Percentiles rank a stretch among this genome's conserved stretches.
These are phyloP conservation scores for Gaertneriomyces sp. DNA, from an alignment of 192 early-diverging fungal genomes.

Conservation along the genomic window DNA sequence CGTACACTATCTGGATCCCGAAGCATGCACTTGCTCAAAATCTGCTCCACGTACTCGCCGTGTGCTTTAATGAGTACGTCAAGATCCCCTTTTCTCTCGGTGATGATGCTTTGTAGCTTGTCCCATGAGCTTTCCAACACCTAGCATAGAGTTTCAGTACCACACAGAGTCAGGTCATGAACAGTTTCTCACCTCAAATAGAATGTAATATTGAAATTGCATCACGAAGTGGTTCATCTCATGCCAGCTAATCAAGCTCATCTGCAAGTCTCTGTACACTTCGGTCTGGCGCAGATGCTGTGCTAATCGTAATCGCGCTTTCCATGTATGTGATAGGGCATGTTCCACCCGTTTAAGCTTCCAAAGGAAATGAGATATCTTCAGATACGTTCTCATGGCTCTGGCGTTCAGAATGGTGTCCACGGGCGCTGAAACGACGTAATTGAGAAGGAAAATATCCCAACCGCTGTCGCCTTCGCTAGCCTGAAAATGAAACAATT, in stretches of 20 bases:
- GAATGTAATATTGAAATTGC: constrained; percentile 89
- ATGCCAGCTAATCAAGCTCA: constrained; percentile 62
- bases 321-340: constrained; percentile 71
- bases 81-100: constrained; percentile 64
- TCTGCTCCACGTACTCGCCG: constrained; percentile 63
- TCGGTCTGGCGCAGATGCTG: constrained; percentile 9
- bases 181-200: constrained; percentile 70
- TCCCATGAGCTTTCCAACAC: constrained; percentile 89
- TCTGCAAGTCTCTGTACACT: constrained; percentile 56
- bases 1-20: constrained; percentile 2
- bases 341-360: constrained; percentile 83
- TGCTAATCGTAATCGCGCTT: constrained; percentile 60
- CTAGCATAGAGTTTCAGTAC: constrained; percentile 22
- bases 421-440: constrained; percentile 77
- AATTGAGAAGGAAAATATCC: constrained; percentile 91
- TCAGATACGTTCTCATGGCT: constrained; percentile 75
- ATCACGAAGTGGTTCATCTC: constrained; percentile 94
- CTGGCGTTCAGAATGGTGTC: constrained; percentile 73
- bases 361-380: constrained; percentile 87
- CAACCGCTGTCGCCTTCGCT: constrained; percentile 67
- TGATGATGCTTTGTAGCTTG: constrained; percentile 58
- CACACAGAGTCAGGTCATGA: neutral
- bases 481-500: neutral
- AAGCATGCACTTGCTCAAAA: constrained; percentile 66
- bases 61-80: constrained; percentile 81